A percentile compares a stretch with the other conserved stretches of the same genome.
Evolutionary conservation across 1,139 yeast species (phyloP).

Genomic region (Candida labiduridarum): DNA sequence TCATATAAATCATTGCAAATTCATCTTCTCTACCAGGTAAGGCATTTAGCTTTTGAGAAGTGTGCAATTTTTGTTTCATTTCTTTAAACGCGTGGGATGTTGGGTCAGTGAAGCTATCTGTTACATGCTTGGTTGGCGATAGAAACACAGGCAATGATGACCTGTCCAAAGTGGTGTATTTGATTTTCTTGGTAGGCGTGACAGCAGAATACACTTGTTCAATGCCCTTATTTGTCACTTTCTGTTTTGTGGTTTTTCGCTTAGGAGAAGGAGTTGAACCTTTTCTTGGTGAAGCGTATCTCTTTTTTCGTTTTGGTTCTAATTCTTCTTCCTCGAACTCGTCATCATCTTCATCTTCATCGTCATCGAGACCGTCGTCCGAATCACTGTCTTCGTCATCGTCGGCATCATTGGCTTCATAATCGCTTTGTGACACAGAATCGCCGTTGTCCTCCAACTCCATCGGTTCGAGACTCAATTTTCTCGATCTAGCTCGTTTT

Average conservation of each 20-base stretch:
- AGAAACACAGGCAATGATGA: slow-evolving; percentile 25
- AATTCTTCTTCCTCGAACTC: background rate
- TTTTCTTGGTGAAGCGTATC: slow-evolving; percentile 6
- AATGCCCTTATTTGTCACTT: slow-evolving; percentile 6
- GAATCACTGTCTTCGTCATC: background rate
- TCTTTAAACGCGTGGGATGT: slow-evolving; percentile 50
- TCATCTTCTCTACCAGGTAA: slow-evolving; percentile 91
- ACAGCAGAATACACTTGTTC: slow-evolving; percentile 13
- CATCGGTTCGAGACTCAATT: too few species aligned
- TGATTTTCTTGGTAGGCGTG: slow-evolving; percentile 17
- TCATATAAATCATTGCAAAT: slow-evolving; percentile 69
- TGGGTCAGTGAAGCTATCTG: slow-evolving; percentile 31
- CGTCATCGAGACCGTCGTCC: background rate
- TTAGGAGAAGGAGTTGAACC: slow-evolving; percentile 8
- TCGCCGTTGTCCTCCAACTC: background rate
- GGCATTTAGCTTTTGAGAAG: slow-evolving; percentile 61
- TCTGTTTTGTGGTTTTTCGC: slow-evolving; percentile 5
- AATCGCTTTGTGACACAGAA: background rate
- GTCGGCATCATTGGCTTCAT: background rate
- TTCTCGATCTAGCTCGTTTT: too few species aligned
- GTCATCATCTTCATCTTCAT: slow-evolving; percentile 1
- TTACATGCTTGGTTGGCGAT: slow-evolving; percentile 31
- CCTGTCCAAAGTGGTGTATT: slow-evolving; percentile 11
- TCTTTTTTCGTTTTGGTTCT: background rate
- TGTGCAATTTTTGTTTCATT: slow-evolving; percentile 62